Evolutionary conservation across 78 protist genomes (phyloP).

Genomic region (Polysphondylium violaceum): DNA sequence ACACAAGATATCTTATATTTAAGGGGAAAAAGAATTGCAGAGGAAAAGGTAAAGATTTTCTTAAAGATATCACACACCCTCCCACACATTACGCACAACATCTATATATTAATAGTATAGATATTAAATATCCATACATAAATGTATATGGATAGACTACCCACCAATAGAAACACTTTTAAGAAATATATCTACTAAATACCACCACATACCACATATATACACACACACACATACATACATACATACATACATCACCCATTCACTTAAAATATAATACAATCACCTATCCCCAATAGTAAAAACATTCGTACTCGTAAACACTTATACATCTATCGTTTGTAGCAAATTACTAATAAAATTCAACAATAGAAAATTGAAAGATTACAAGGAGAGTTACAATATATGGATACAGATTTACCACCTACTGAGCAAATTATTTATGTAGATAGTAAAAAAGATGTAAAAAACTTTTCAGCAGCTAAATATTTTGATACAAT

Average conservation of each 20-base stretch:
- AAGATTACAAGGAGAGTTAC: slow-evolving; percentile 61
- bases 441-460: slow-evolving; percentile 49
- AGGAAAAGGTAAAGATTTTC: slow-evolving; percentile 40
- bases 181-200: no score
- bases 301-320: not conserved
- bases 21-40: slow-evolving; percentile 49
- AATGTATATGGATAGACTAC: no score
- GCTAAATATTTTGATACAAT: slow-evolving; percentile 57
- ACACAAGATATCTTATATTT: slow-evolving; percentile 58
- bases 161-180: no score
- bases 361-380: slow-evolving; percentile 28
- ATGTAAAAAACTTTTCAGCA: slow-evolving; percentile 49
- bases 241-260: slow-evolving; percentile 1
- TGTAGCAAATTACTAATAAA: not conserved
- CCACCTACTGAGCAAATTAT: slow-evolving; percentile 43
- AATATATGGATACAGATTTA: slow-evolving; percentile 52
- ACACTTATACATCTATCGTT: not conserved
- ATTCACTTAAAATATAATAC: no score
- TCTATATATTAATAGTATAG: no score
- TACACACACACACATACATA: no score
- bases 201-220: no score
- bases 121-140: no score
- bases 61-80: not conserved
- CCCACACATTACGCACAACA: no score
- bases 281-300: not conserved